These are phyloP conservation scores for Penicillium oxalicum DNA, from an alignment of 2,329 filamentous ascomycete genomes.

Conservation along the genomic window DNA sequence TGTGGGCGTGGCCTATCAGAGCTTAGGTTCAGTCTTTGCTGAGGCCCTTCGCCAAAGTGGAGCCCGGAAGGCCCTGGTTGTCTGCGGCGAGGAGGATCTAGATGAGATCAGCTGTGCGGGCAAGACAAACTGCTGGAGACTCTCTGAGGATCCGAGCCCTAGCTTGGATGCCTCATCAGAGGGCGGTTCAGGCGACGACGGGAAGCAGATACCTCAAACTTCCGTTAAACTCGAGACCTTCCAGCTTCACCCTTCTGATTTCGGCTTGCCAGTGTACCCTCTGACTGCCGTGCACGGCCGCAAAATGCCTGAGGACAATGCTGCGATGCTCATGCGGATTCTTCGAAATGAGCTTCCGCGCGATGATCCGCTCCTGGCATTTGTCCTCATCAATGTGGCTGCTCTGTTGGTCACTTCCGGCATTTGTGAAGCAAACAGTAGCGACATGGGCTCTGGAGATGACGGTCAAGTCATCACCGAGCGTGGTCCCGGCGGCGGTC, in stretches of 20 bases:
- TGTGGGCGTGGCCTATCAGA: constrained; percentile 83
- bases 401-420: constrained; percentile 81
- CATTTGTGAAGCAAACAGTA: constrained; percentile 75
- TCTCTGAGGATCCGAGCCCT: constrained; percentile 51
- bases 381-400: constrained; percentile 90
- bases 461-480: constrained; percentile 76
- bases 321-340: constrained; percentile 71
- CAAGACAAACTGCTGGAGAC: constrained; percentile 79
- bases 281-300: constrained; percentile 74
- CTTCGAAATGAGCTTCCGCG: constrained; percentile 65
- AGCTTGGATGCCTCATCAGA: constrained; percentile 34
- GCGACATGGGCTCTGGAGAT: constrained; percentile 71
- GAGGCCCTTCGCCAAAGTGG: constrained; percentile 74
- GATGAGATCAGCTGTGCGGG: constrained; percentile 95
- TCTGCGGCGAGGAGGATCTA: constrained; percentile 90
- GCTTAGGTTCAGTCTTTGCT: constrained; percentile 82
- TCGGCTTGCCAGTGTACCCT: constrained; percentile 71
- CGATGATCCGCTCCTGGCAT: constrained; percentile 82
- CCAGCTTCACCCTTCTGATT: constrained; percentile 72
- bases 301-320: constrained; percentile 81
- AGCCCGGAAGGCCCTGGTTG: constrained; percentile 75
- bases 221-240: constrained; percentile 66
- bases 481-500: constrained; percentile 72
- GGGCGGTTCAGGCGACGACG: constrained; percentile 35
- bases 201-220: constrained; percentile 36